Evolutionary conservation across 2,329 filamentous ascomycete genomes (phyloP).

Genomic region (Rhexocercosporidium sp.): DNA sequence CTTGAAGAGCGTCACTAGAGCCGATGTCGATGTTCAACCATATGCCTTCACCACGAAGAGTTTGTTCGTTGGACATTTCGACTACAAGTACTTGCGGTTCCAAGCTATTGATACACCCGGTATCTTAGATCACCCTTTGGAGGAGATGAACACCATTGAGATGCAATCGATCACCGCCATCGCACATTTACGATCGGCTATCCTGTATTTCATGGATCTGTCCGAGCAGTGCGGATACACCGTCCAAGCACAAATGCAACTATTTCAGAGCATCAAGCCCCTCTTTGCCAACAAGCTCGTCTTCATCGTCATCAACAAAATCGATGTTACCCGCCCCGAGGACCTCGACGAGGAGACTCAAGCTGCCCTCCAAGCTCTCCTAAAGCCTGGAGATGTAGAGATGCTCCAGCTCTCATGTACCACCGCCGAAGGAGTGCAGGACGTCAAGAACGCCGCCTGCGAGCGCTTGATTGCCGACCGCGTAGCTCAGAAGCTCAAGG

Average conservation of each 20-base stretch:
- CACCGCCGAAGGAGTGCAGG: slow-evolving; percentile 90
- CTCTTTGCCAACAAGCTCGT: slow-evolving; percentile 97
- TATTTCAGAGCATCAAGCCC: slow-evolving; percentile 96
- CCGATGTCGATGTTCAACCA: slow-evolving; percentile 95
- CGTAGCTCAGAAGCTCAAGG: slow-evolving; percentile 95
- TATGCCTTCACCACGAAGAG: slow-evolving; percentile 99
- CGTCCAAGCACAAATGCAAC: slow-evolving; percentile 87
- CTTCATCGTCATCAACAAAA: slow-evolving; percentile 98
- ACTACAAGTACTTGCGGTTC: slow-evolving; percentile 91
- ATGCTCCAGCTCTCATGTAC: slow-evolving; percentile 93
- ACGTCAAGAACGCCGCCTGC: slow-evolving; percentile 93
- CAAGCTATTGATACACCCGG: slow-evolving; percentile 98
- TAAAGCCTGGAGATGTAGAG: slow-evolving; percentile 90
- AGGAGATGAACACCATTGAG: slow-evolving; percentile 99
- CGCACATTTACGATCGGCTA: slow-evolving; percentile 92
- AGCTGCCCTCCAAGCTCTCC: slow-evolving; percentile 76
- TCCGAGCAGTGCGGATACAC: slow-evolving; percentile 97
- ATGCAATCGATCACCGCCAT: slow-evolving; percentile 99
- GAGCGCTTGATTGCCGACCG: slow-evolving; percentile 91
- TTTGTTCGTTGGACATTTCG: slow-evolving; percentile 96
- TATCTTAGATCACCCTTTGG: slow-evolving; percentile 94
- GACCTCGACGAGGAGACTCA: slow-evolving; percentile 83
- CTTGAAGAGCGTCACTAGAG: slow-evolving; percentile 86
- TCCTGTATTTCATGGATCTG: slow-evolving; percentile 98
- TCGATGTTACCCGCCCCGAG: slow-evolving; percentile 86